phyloP scores from a whole-genome alignment of 805 yeast genomes.

The Metschnikowia cerradonensis region DNA sequence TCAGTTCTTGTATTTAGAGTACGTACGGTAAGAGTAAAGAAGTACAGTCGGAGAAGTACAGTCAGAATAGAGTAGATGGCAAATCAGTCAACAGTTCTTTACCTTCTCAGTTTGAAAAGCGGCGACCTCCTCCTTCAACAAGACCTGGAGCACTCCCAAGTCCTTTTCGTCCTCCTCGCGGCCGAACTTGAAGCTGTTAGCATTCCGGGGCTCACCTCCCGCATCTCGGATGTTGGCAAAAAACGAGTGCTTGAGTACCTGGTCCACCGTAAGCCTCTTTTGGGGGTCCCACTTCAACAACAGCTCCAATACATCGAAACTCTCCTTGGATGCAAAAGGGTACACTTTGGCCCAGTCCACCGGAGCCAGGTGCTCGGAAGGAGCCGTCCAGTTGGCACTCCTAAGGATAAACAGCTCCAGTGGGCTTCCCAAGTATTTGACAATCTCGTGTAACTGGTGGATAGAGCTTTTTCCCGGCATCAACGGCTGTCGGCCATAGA shows the following conservation, averaged over 20 bases:
- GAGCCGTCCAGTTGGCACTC: conserved; percentile 20
- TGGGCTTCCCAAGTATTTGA: conserved; percentile 72
- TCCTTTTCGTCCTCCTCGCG: conserved; percentile 46
- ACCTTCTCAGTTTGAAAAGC: conserved; percentile 16
- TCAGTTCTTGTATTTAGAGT: too few relatives aligned
- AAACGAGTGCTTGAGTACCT: conserved; percentile 56
- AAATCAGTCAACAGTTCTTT: neutral
- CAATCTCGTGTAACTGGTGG: conserved; percentile 68
- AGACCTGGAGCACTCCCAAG: conserved; percentile 13
- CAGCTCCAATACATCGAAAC: conserved; percentile 48
- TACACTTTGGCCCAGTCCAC: conserved; percentile 50
- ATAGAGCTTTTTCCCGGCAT: conserved; percentile 71
- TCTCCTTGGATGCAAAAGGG: conserved; percentile 56
- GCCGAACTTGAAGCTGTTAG: conserved; percentile 55
- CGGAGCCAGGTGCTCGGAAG: conserved; percentile 39
- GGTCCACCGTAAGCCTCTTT: conserved; percentile 50
- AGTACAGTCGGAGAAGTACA: too few relatives aligned
- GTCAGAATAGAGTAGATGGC: neutral
- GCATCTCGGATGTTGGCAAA: conserved; percentile 49
- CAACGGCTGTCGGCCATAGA: conserved; percentile 74
- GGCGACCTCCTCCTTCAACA: conserved; percentile 22
- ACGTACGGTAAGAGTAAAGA: too few relatives aligned
- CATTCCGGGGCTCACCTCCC: conserved; percentile 53
- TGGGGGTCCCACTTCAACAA: conserved; percentile 65
- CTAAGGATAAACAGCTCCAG: neutral